A percentile compares a stretch with the other conserved stretches of the same genome.
Conservation (phyloP, 2,329 filamentous ascomycete genomes). For the Talaromyces sp. region DNA sequence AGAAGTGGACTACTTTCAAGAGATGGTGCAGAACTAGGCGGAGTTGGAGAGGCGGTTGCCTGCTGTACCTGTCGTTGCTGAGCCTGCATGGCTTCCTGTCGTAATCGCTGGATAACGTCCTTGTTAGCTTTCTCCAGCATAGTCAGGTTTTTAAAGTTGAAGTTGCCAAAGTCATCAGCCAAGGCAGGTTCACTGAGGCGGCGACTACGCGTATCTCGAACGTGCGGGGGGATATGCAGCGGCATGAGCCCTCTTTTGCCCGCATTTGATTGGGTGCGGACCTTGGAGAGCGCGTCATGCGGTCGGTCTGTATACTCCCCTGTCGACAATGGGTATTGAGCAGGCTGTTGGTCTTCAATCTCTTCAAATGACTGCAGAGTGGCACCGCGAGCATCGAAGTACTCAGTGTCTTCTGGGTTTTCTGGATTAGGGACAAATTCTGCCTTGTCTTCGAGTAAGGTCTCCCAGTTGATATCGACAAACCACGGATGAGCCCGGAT, state of each 20-base stretch:
- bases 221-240: constrained; percentile 91
- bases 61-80: constrained; percentile 48
- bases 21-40: constrained; percentile 55
- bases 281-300: constrained; percentile 87
- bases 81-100: constrained; percentile 78
- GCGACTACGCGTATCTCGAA: constrained; percentile 81
- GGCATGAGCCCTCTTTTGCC: constrained; percentile 92
- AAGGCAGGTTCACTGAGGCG: constrained; percentile 85
- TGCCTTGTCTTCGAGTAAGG: constrained; percentile 86
- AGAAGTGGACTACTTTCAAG: constrained; percentile 82
- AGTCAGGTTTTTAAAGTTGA: constrained; percentile 94
- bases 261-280: constrained; percentile 78
- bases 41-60: constrained; percentile 21
- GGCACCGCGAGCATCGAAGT: constrained; percentile 89
- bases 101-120: constrained; percentile 93
- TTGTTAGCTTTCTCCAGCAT: constrained; percentile 98
- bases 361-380: constrained; percentile 93
- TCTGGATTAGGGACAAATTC: constrained; percentile 90
- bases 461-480: constrained; percentile 79
- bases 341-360: constrained; percentile 80
- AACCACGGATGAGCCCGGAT: constrained; percentile 91
- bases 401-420: constrained; percentile 95
- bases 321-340: constrained; percentile 63
- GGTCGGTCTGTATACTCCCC: constrained; percentile 83
- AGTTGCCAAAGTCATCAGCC: constrained; percentile 90